A percentile compares a stretch with the other conserved stretches of the same genome.
Conservation (phyloP, 2,329 filamentous ascomycete genomes). For the Xylaria sp. region DNA sequence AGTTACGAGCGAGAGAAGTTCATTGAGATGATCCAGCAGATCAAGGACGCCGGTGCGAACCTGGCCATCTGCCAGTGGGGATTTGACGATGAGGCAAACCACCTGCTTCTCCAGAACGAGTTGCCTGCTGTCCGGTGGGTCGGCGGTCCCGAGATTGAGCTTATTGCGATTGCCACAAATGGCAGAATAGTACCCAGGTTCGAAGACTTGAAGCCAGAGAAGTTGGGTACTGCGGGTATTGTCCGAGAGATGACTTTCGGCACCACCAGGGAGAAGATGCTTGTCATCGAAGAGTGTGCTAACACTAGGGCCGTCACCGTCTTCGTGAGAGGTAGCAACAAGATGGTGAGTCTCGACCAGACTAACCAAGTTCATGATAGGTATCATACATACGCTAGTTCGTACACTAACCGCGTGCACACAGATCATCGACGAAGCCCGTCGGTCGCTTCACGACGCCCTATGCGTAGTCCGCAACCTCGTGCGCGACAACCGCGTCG, state of each 20-base stretch:
- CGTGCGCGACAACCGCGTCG: conserved; percentile 94
- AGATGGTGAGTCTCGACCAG: conserved; percentile 76
- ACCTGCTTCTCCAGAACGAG: conserved; percentile 93
- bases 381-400: not conserved
- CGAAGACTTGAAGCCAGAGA: conserved; percentile 89
- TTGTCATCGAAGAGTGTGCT: conserved; percentile 98
- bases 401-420: conserved; percentile 20
- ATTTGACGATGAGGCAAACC: conserved; percentile 99
- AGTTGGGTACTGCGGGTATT: conserved; percentile 88
- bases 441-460: conserved; percentile 95
- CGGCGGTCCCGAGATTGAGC: conserved; percentile 95
- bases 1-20: conserved; percentile 97
- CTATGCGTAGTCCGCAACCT: conserved; percentile 97
- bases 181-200: conserved; percentile 97
- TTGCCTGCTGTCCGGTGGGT: conserved; percentile 98
- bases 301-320: conserved; percentile 96
- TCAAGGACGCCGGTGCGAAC: conserved; percentile 97
- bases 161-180: conserved; percentile 98
- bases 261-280: conserved; percentile 98
- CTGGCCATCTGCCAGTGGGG: conserved; percentile 99
- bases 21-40: conserved; percentile 97
- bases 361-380: not conserved
- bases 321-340: conserved; percentile 97
- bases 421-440: conserved; percentile 98
- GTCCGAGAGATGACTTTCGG: conserved; percentile 97